Conservation (phyloP, 1,284 basidiomycete genomes). For the Meira nashicola region DNA sequence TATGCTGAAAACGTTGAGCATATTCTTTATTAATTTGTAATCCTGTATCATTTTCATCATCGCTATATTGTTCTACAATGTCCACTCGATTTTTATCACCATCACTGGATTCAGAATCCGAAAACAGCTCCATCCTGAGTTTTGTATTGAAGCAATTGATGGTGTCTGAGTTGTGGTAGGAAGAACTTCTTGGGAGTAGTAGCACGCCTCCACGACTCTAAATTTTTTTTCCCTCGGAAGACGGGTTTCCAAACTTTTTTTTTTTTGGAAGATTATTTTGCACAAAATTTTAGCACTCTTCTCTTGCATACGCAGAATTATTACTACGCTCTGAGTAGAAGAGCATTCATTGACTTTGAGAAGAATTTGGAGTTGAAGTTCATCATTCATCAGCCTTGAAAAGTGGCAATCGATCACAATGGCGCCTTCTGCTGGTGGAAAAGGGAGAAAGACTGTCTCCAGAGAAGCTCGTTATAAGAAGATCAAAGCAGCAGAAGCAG, state of each 20-base stretch:
- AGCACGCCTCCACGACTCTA: too few species aligned
- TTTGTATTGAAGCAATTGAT: neutral
- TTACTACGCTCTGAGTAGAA: too few species aligned
- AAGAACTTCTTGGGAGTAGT: neutral
- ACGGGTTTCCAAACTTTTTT: too few species aligned
- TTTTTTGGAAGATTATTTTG: too few species aligned
- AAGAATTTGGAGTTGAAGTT: too few species aligned
- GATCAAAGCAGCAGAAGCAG: conserved; percentile 7
- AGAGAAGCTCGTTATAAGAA: conserved; percentile 5
- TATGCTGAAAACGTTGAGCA: conserved; percentile 45
- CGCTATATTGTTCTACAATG: neutral
- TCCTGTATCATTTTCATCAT: neutral
- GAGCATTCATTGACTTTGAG: too few species aligned
- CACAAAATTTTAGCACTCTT: too few species aligned
- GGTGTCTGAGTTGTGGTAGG: neutral
- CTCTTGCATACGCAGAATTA: too few species aligned
- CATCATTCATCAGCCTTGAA: too few species aligned
- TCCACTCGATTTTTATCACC: neutral
- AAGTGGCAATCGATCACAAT: neutral
- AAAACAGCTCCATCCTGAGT: conserved; percentile 12
- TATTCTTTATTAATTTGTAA: conserved; percentile 43
- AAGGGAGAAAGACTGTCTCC: neutral
- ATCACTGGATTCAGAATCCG: conserved; percentile 6
- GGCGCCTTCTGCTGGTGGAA: conserved; percentile 2
- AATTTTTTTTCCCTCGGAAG: too few species aligned